phyloP scores from a whole-genome alignment of 2,329 filamentous ascomycete genomes.

The Calonectria hongkongensis region DNA sequence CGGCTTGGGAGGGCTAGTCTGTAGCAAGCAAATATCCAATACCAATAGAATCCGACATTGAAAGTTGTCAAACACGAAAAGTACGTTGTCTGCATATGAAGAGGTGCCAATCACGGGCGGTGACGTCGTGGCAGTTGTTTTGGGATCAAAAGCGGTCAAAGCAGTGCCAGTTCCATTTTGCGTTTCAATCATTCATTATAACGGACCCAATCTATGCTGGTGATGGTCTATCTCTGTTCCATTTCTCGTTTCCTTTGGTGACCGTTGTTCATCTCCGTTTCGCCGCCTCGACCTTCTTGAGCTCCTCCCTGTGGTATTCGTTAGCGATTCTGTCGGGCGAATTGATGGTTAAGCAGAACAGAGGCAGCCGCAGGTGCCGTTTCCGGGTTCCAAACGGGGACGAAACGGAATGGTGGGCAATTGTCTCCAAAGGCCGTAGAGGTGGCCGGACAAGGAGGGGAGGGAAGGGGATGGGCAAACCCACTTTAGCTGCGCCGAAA shows the following conservation, averaged over 20 bases:
- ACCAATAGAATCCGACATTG: slow-evolving; percentile 34
- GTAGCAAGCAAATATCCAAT: slow-evolving; percentile 56
- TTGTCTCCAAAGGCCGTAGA: background rate
- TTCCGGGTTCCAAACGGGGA: background rate
- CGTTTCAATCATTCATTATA: slow-evolving; percentile 46
- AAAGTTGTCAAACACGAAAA: slow-evolving; percentile 53
- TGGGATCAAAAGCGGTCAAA: slow-evolving; percentile 4
- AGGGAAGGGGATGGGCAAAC: slow-evolving; percentile 57
- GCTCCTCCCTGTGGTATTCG: slow-evolving; percentile 79
- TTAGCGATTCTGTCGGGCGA: slow-evolving; percentile 36
- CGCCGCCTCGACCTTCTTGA: slow-evolving; percentile 92
- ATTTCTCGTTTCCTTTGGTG: slow-evolving; percentile 49
- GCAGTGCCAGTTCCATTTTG: slow-evolving; percentile 29
- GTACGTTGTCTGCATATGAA: slow-evolving; percentile 14
- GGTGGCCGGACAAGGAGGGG: background rate
- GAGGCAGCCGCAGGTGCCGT: background rate
- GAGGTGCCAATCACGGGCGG: background rate
- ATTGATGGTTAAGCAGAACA: background rate
- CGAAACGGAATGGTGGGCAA: background rate
- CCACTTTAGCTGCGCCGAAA: slow-evolving; percentile 94
- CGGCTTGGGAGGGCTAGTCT: slow-evolving; percentile 60
- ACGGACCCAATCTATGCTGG: slow-evolving; percentile 46
- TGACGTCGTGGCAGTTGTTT: background rate
- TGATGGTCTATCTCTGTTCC: slow-evolving; percentile 48
- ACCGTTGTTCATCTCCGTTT: slow-evolving; percentile 73